These are phyloP conservation scores for Bryoerythrophyllum caledonicum DNA, from an alignment of 225 moss, liverwort and hornwort species.

Conservation along the genomic window DNA sequence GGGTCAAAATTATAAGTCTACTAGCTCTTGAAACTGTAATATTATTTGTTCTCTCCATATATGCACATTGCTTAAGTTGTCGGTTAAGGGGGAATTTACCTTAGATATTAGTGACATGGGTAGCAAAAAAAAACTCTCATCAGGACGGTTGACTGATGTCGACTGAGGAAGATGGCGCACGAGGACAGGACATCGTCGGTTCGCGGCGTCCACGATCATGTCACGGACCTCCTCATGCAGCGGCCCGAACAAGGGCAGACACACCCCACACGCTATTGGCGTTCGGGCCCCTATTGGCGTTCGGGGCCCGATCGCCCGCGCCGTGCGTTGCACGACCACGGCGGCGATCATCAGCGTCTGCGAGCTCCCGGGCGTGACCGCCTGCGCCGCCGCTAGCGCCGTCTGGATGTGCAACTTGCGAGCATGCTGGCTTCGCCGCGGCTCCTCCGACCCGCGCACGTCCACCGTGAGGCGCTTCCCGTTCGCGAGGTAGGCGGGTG, in stretches of 20 bases:
- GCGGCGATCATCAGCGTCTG: constrained; percentile 28
- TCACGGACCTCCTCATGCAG: constrained; percentile 11
- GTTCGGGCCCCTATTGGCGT: too few relatives aligned
- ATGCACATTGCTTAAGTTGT: too few relatives aligned
- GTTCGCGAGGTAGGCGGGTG: constrained; percentile 43
- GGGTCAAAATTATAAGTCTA: too few relatives aligned
- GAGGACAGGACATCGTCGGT: too few relatives aligned
- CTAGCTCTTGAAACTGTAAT: too few relatives aligned
- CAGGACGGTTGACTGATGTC: too few relatives aligned
- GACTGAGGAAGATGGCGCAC: constrained; percentile 16
- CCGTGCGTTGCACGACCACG: constrained; percentile 22
- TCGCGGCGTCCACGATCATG: constrained; percentile 7
- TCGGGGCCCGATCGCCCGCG: constrained; percentile 21
- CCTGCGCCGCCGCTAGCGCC: too few relatives aligned
- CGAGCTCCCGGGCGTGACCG: too few relatives aligned
- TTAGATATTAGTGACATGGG: too few relatives aligned
- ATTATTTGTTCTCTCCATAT: too few relatives aligned
- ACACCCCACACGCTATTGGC: neutral
- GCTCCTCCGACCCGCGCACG: constrained; percentile 3
- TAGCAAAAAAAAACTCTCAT: neutral
- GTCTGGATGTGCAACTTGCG: constrained; percentile 26
- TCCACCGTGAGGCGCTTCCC: constrained; percentile 26
- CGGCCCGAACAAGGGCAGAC: neutral
- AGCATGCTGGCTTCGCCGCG: too few relatives aligned
- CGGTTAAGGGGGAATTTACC: too few relatives aligned